Evolutionary conservation across 2,329 filamentous ascomycete species (phyloP).

Genomic region (Venturiaceae sp.): DNA sequence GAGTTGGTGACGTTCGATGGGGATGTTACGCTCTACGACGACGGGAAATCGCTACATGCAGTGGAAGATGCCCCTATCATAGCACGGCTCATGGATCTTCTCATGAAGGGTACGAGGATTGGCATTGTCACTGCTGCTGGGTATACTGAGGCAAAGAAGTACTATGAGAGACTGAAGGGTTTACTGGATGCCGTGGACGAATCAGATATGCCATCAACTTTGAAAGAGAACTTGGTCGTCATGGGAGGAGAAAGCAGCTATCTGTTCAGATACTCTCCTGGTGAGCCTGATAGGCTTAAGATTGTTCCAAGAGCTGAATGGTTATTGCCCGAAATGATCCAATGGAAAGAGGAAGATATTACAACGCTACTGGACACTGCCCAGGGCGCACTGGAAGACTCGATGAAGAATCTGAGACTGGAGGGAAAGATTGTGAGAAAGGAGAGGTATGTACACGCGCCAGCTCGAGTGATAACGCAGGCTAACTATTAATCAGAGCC

Average conservation of each 20-base stretch:
- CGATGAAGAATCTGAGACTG: constrained; percentile 67
- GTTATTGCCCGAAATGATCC: constrained; percentile 68
- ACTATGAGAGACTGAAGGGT: constrained; percentile 79
- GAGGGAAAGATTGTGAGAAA: constrained; percentile 78
- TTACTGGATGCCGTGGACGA: constrained; percentile 70
- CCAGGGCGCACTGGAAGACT: constrained; percentile 73
- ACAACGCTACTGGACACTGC: constrained; percentile 76
- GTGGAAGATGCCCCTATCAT: constrained; percentile 62
- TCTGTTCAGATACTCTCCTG: constrained; percentile 68
- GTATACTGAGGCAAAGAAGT: constrained; percentile 78
- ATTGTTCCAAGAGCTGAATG: constrained; percentile 56
- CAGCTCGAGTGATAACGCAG: not conserved
- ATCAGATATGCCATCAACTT: constrained; percentile 50
- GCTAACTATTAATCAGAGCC: constrained; percentile 15
- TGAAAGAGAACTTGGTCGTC: constrained; percentile 74
- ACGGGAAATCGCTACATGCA: constrained; percentile 69
- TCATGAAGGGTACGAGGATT: constrained; percentile 69
- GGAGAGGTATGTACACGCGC: constrained; percentile 45
- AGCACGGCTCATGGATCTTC: constrained; percentile 54
- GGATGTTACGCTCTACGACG: constrained; percentile 83
- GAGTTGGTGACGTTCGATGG: constrained; percentile 93
- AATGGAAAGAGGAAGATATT: constrained; percentile 71
- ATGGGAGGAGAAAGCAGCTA: constrained; percentile 97
- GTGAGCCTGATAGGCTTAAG: constrained; percentile 56
- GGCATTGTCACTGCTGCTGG: constrained; percentile 96